Evolutionary conservation across 176 grass and related monocot genomes (phyloP).

Genomic region (Cymbopogon citratus): DNA sequence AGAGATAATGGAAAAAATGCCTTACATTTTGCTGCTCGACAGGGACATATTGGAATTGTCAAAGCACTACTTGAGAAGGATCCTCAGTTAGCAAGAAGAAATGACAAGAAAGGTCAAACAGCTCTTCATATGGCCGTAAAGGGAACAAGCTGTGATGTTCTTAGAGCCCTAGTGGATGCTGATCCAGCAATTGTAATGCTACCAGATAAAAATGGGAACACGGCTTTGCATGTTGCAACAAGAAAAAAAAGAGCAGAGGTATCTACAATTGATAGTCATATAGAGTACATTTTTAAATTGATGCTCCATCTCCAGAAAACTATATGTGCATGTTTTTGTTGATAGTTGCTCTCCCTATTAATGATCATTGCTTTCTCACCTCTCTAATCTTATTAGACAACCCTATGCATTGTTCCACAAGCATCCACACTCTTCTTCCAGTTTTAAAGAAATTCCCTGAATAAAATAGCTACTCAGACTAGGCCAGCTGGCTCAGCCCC

Average conservation of each 20-base stretch:
- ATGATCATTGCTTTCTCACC: neutral
- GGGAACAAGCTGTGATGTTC: slow-evolving; percentile 85
- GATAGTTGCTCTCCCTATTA: neutral
- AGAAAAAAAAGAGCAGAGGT: slow-evolving; percentile 94
- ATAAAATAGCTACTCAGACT: slow-evolving; percentile 8
- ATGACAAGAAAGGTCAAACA: slow-evolving; percentile 92
- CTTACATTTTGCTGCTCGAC: slow-evolving; percentile 88
- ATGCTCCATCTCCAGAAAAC: neutral
- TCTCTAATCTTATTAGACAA: neutral
- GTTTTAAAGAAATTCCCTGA: neutral
- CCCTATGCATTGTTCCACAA: neutral
- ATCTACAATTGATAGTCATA: neutral
- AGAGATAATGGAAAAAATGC: slow-evolving; percentile 89
- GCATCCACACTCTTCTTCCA: slow-evolving; percentile 3
- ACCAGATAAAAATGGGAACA: slow-evolving; percentile 92
- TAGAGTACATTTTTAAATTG: neutral
- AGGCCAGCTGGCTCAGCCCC: neutral
- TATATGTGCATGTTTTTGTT: neutral
- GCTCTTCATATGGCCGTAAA: slow-evolving; percentile 96
- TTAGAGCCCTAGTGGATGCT: slow-evolving; percentile 81
- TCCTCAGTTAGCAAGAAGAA: slow-evolving; percentile 77
- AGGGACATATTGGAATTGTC: slow-evolving; percentile 76
- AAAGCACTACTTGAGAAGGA: slow-evolving; percentile 74
- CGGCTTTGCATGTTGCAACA: slow-evolving; percentile 84
- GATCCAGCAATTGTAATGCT: slow-evolving; percentile 95